phyloP scores from a whole-genome alignment of 2,329 filamentous ascomycete species.

The Metarhizium brunneum region DNA sequence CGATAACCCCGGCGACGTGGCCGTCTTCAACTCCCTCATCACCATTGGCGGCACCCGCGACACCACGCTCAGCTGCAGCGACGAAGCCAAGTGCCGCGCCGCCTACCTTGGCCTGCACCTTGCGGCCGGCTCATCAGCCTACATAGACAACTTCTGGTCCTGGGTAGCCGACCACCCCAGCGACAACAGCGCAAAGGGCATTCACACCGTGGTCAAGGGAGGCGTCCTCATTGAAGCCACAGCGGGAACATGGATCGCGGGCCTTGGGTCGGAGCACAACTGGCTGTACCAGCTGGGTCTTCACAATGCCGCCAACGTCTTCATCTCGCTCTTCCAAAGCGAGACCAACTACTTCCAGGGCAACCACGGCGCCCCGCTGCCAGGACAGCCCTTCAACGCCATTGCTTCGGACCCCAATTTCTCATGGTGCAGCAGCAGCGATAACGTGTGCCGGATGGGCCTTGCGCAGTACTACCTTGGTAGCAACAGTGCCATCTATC shows the following conservation, averaged over 20 bases:
- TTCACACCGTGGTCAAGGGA: slow-evolving; percentile 35
- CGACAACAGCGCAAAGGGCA: slow-evolving; percentile 34
- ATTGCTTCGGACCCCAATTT: slow-evolving; percentile 29
- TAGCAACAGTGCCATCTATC: slow-evolving; percentile 8
- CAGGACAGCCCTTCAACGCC: slow-evolving; percentile 29
- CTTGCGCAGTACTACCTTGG: not conserved
- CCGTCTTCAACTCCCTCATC: slow-evolving; percentile 36
- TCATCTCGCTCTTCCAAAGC: slow-evolving; percentile 40
- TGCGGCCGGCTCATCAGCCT: slow-evolving; percentile 16
- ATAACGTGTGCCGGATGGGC: slow-evolving; percentile 32
- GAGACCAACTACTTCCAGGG: slow-evolving; percentile 37
- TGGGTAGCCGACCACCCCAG: slow-evolving; percentile 36
- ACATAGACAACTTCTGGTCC: slow-evolving; percentile 21
- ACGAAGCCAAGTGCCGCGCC: slow-evolving; percentile 31
- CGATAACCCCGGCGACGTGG: slow-evolving; percentile 35
- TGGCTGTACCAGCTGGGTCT: slow-evolving; percentile 49
- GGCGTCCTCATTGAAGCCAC: slow-evolving; percentile 36
- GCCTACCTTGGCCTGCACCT: slow-evolving; percentile 41
- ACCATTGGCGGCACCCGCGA: slow-evolving; percentile 33
- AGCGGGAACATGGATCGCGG: slow-evolving; percentile 39
- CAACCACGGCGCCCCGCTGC: slow-evolving; percentile 21
- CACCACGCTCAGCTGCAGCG: slow-evolving; percentile 15
- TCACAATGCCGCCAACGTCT: slow-evolving; percentile 36
- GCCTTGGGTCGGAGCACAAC: slow-evolving; percentile 42
- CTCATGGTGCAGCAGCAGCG: slow-evolving; percentile 24